These are phyloP conservation scores for Selaginella moellendorffii DNA, from an alignment of 75 land plant species.

Conservation along the genomic window DNA sequence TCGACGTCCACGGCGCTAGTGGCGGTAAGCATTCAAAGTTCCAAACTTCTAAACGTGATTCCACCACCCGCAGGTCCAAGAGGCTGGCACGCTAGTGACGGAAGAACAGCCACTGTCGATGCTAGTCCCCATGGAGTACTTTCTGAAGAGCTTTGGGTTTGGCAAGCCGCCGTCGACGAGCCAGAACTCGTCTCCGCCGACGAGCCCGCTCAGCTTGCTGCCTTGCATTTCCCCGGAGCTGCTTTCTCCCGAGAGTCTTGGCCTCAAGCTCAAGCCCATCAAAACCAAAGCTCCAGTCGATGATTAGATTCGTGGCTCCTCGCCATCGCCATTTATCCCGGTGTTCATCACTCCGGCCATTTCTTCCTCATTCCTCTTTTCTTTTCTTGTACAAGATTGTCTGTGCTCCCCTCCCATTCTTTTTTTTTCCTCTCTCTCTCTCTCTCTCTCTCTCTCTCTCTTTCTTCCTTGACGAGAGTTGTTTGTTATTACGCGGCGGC, in stretches of 20 bases:
- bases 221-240: slow-evolving; percentile 73
- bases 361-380: no score
- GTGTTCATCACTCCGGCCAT: no score
- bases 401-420: no score
- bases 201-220: slow-evolving; percentile 55
- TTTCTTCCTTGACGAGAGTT: no score
- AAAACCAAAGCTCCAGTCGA: slow-evolving; percentile 44
- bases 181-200: slow-evolving; percentile 30
- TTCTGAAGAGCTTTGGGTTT: slow-evolving; percentile 63
- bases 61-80: no score
- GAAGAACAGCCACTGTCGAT: slow-evolving; percentile 82
- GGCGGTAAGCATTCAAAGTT: slow-evolving; percentile 65
- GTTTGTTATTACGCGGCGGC: no score
- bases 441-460: no score
- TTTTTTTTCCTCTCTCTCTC: no score
- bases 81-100: slow-evolving; percentile 79
- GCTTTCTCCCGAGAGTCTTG: slow-evolving; percentile 83
- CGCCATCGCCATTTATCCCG: no score
- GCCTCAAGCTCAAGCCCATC: slow-evolving; percentile 77
- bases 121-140: slow-evolving; percentile 74
- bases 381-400: no score
- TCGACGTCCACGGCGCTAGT: slow-evolving; percentile 51
- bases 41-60: no score
- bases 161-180: slow-evolving; percentile 29
- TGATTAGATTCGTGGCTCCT: no score